Base-by-base conservation (phyloP, 2,329 filamentous ascomycete genomes). In the Neopestalotiopsis sp. region DNA sequence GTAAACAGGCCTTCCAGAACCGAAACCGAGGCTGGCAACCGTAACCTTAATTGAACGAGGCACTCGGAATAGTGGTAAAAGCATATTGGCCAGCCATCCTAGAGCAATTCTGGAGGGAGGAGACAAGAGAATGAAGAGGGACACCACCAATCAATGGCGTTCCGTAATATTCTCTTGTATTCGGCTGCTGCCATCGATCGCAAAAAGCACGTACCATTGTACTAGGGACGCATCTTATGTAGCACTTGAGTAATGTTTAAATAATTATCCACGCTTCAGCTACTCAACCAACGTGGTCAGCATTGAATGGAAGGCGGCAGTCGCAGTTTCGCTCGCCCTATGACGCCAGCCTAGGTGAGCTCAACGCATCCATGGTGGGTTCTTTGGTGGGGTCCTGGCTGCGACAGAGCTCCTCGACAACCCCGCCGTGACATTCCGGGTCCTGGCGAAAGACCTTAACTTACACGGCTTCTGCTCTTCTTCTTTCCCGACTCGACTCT, bases 391-490 rank as follows among this genome's bases (percentile, higher is more conserved):
- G 52, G 32, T 67, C 59, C 42, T 38, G 34, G 6, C n/a, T 24
- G 9, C 6, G 40, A 38, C 52, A 67, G 65, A 67, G 65, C 65
- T 67, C 56, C 38, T 42, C 65, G 24, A 67, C 34, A 59, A 59
- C 52, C 65, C 65, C 65, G 52, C 52, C 56, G 34, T 42, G 9
- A n/a, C n/a, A 14, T 67, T 67, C 65, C 65, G 65, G 65, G 42
- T 67, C 65, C 65, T 67, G 65, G 65, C 65, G 65, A 67, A 60
- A 45, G 40, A 42, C 32, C 34, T 34, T 20, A 62, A 20, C n/a
- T 34, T 34, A 34, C 52, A 66, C 64, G 32, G 52, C 45, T 38
- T 66, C 42, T 38, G 28, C 32, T 52, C 45, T 40, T 62, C 13
- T 17, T 40, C 30, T 40, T 62, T 40, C 34, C 59, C 34, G 30